A percentile compares a stretch with the other conserved stretches of the same genome.
Conservation (phyloP, 2,329 filamentous ascomycete genomes). For the Fusarium napiforme region DNA sequence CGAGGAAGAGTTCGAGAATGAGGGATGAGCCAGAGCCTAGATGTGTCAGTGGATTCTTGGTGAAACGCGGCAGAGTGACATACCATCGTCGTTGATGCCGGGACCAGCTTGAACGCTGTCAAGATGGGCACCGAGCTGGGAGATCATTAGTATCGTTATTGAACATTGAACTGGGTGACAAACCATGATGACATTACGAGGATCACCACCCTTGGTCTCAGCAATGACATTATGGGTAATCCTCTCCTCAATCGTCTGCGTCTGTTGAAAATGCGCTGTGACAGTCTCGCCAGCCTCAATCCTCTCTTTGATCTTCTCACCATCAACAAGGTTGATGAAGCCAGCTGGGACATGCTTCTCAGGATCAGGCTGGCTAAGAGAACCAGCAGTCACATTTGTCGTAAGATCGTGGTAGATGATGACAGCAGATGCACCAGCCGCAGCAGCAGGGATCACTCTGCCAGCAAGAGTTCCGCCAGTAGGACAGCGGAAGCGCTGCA, state of each 20-base stretch:
- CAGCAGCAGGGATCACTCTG: constrained; percentile 33
- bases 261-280: constrained; percentile 32
- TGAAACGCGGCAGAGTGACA: fast-evolving
- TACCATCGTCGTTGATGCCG: constrained; percentile 38
- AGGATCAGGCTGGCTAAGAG: constrained; percentile 37
- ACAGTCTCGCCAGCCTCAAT: constrained; percentile 53
- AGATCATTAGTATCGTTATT: fast-evolving
- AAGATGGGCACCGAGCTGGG: constrained; percentile 26
- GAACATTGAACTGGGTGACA: fast-evolving
- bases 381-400: constrained; percentile 35
- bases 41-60: neutral
- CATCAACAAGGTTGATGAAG: constrained; percentile 50
- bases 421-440: constrained; percentile 33
- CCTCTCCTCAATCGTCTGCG: constrained; percentile 38
- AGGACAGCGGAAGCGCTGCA: constrained; percentile 39
- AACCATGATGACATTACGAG: constrained; percentile 39
- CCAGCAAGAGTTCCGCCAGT: constrained; percentile 40
- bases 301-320: constrained; percentile 52
- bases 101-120: constrained; percentile 37
- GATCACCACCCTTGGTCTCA: constrained; percentile 32
- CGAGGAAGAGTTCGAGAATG: constrained; percentile 34
- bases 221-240: constrained; percentile 38
- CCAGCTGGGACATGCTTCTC: constrained; percentile 31
- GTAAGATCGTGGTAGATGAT: constrained; percentile 38
- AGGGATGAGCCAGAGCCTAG: constrained; percentile 30